Evolutionary conservation across 225 moss, liverwort and hornwort genomes (phyloP), one percentile per base, ranked within the genome.

Genomic region (Pleurozium schreberi): DNA sequence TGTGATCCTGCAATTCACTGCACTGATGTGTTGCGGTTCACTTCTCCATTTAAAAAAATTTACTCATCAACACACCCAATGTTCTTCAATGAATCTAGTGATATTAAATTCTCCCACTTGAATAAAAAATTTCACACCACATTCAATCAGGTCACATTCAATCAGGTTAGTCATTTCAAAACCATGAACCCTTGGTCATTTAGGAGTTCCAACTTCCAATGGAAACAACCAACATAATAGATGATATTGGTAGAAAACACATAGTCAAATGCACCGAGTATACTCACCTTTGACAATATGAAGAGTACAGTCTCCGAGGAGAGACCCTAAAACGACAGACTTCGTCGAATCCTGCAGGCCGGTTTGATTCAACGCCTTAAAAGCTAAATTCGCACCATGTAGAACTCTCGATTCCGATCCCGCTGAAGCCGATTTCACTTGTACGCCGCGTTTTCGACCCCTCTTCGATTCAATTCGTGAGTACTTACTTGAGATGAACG

Each of bases 1-100:
- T 97, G 98, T 63, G 98, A 98, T 78, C 98, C 98, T 75, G 97
- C 98, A 6, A 95, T 97, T 71, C 97, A 98, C 90, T 97, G 98
- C 89, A 96, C 95, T 31, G 97, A 98, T 77, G 95, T 97, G 78
- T 83, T 96, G 90, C 94, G 97, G 22, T 98, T 92, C 59, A 92
- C 93, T 55, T 64, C 38, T 61, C 61, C 75, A 38, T 28, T 31
- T 23, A 1, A 0, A 28, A 80, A 18, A 40, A 30, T 18, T 18
- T 42, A 18, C 42, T 59, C 66, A 55, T 55, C 42, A 55, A 27
- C 43, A 87, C 65, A 66, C 19, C 43, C 43, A 87, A 79, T 55
- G 42, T 19, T 57, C 57, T 79, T 78, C 87, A 25, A 55, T 43
- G 57, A 55, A 42, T 42, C 33, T 42, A 40, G 40, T 42, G 65